Percentiles rank a stretch among this genome's conserved stretches.
phyloP scores from a whole-genome alignment of 805 yeast genomes.

The Candida coleopterorum region DNA sequence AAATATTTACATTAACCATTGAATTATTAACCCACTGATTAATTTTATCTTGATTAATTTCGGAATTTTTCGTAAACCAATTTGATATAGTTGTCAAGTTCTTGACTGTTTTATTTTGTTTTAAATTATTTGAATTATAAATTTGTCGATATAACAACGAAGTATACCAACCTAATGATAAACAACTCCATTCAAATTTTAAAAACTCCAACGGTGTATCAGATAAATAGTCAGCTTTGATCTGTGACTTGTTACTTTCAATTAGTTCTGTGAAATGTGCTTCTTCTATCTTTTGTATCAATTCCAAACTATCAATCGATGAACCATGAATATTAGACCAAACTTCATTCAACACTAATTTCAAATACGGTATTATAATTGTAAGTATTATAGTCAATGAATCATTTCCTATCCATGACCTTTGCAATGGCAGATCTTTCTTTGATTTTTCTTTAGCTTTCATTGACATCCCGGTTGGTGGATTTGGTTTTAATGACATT shows the following conservation, averaged over 20 bases:
- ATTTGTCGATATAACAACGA: constrained; percentile 60
- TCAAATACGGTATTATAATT: constrained; percentile 35
- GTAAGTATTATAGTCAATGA: constrained; percentile 40
- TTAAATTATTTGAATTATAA: constrained; percentile 35
- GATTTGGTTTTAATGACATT: constrained; percentile 42
- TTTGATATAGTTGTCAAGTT: constrained; percentile 37
- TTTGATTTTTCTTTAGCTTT: constrained; percentile 53
- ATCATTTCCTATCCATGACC: constrained; percentile 56
- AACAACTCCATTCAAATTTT: constrained; percentile 56
- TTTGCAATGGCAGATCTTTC: constrained; percentile 42
- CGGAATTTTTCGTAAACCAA: constrained; percentile 21
- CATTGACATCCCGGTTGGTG: constrained; percentile 58
- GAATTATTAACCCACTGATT: constrained; percentile 24
- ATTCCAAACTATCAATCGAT: constrained; percentile 20
- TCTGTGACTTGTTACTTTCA: constrained; percentile 20
- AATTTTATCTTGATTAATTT: constrained; percentile 8
- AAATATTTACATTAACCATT: constrained; percentile 39
- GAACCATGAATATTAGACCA: constrained; percentile 18
- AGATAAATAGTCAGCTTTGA: constrained; percentile 40
- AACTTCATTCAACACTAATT: constrained; percentile 20
- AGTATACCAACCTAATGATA: constrained; percentile 73
- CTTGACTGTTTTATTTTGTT: constrained; percentile 37
- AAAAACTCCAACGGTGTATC: constrained; percentile 39
- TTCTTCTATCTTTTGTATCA: constrained; percentile 39
- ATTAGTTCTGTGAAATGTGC: constrained; percentile 25